phyloP scores from a whole-genome alignment of 176 grass and related monocot species.

The Melocanna baccifera region DNA sequence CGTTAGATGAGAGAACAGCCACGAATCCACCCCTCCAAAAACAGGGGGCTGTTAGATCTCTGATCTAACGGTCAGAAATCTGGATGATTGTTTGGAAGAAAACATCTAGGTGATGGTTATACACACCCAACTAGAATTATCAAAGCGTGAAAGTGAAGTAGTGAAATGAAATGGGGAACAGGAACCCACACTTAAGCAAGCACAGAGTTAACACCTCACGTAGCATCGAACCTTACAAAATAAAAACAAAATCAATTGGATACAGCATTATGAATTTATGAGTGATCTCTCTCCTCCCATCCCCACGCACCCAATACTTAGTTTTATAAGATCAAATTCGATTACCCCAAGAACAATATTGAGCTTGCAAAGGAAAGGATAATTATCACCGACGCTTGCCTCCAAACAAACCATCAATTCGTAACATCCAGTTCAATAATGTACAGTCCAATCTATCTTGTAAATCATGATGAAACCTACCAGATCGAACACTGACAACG shows the following conservation, averaged over 20 bases:
- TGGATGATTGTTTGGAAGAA: too few species aligned
- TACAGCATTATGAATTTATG: background rate
- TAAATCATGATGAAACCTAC: background rate
- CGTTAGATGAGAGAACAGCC: too few species aligned
- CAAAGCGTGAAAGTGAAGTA: background rate
- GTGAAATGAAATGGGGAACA: background rate
- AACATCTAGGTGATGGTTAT: too few species aligned
- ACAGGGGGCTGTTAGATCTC: too few species aligned
- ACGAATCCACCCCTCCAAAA: too few species aligned
- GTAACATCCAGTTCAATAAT: background rate
- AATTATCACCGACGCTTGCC: background rate
- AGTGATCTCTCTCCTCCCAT: background rate
- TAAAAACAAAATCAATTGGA: background rate
- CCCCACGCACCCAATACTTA: background rate
- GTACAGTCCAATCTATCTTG: background rate
- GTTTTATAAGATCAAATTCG: background rate
- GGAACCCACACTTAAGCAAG: background rate
- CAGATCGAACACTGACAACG: background rate
- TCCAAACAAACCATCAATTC: background rate
- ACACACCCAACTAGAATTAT: background rate
- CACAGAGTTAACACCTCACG: background rate
- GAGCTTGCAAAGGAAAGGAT: background rate
- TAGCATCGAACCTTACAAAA: background rate
- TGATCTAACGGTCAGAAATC: too few species aligned
- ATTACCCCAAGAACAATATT: background rate